Base-by-base conservation (phyloP, 75 land plant species). In the Sequoiadendron giganteum region DNA sequence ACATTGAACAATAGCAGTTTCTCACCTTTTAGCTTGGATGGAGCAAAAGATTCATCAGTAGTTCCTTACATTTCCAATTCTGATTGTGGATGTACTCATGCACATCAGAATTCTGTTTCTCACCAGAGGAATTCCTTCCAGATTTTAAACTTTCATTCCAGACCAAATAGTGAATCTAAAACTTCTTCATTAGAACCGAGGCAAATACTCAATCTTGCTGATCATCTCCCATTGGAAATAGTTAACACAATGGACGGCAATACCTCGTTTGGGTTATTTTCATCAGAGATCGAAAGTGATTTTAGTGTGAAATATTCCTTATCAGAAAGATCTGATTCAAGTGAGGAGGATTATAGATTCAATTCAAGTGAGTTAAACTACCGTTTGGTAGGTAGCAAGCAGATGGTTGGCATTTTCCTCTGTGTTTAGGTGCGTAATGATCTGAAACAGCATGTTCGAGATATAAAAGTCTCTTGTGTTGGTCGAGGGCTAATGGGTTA, bases 341-440 rank as follows among this genome's bases (percentile, higher is more conserved):
- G 76, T n/a, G 38, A 85, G 76, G n/a, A 15, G 34, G 30, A 72
- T 10, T 70, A 78, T 19, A 78, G 43, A 39, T 78, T 39, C 34
- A 78, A 39, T 78, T 78, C 40, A 38, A 18, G 81, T 7, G 25
- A 40, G 81, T 14, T 14, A 34, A 39, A 78, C 40, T 95, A 90
- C 84, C 16, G 89, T 30, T 79, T 93, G 78, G 92, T 90, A 21
- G 98, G 93, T 1, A 94, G 97, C 90, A 96, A 96, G 85, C 96
- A 94, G 87, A 96, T 97, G 99, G 99, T 97, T 77, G 99, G 99
- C 34, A 89, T 97, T 11, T 96, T 97, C 86, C 89, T 97, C 56
- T 93, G 95, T 82, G 94, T 97, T 7, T 97, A 96, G 99, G 95
- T 94, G 16, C 90, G 95, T 1, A 84, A 87, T 34, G 92, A 92